phyloP scores from a whole-genome alignment of 1,284 basidiomycete genomes.

The Mycena sp. region DNA sequence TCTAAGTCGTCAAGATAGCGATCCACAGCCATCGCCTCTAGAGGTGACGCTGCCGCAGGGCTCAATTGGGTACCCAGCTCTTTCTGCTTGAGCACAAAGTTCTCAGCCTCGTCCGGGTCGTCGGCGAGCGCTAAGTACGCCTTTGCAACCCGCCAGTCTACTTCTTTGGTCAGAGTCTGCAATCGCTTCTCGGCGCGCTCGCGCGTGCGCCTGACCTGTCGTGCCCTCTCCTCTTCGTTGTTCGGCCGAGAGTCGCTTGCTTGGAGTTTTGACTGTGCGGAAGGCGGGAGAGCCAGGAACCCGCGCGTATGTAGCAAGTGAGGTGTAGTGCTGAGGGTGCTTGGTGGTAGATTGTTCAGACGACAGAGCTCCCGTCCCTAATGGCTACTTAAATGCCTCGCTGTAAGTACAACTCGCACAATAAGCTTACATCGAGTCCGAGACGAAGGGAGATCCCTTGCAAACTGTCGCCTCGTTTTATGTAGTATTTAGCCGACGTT shows the following conservation, averaged over 20 bases:
- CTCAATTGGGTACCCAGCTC: conserved; percentile 37
- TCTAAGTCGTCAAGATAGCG: conserved; percentile 73
- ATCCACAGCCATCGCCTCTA: conserved; percentile 63
- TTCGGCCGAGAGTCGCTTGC: conserved; percentile 31
- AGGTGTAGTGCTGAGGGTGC: conserved; percentile 74
- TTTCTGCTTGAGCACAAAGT: conserved; percentile 42
- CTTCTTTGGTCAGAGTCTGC: conserved; percentile 73
- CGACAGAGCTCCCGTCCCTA: conserved; percentile 69
- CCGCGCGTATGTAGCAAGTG: conserved; percentile 78
- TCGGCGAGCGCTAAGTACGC: conserved; percentile 74
- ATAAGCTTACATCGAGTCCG: conserved; percentile 63
- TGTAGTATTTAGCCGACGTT: conserved; percentile 57
- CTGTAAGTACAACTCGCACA: not conserved
- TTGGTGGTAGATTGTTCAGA: conserved; percentile 71
- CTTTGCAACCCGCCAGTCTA: conserved; percentile 69
- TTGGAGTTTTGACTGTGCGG: conserved; percentile 32
- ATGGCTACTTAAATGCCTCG: not conserved
- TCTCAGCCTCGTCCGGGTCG: conserved; percentile 44
- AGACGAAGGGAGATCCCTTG: conserved; percentile 72
- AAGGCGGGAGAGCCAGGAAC: conserved; percentile 61
- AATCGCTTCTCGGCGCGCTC: conserved; percentile 68
- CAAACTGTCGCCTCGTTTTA: conserved; percentile 70
- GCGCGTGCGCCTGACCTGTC: conserved; percentile 53
- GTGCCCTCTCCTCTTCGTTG: conserved; percentile 45
- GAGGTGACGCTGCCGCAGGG: conserved; percentile 31